Evolutionary conservation across 192 early-diverging fungal genomes (phyloP).

Genomic region (Neocallimastix lanati): DNA sequence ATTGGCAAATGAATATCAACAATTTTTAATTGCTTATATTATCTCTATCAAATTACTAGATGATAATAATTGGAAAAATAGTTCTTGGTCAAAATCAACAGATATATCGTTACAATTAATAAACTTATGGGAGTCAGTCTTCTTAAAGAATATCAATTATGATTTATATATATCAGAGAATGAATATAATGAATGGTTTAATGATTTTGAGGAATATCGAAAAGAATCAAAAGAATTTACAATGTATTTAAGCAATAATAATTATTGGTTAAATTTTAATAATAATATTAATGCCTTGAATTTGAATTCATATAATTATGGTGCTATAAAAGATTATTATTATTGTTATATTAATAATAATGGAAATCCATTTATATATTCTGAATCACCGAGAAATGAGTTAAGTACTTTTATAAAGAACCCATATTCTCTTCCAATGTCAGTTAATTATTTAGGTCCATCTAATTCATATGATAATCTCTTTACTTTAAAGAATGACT

Average conservation of each 20-base stretch:
- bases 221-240: neutral
- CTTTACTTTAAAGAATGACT: neutral
- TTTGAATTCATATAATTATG: neutral
- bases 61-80: neutral
- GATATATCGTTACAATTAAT: neutral
- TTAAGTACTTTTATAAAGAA: neutral
- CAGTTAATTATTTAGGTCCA: neutral
- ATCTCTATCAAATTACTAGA: neutral
- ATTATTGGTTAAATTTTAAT: neutral
- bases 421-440: neutral
- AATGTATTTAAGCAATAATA: neutral
- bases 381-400: neutral
- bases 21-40: neutral
- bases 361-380: neutral
- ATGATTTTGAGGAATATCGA: neutral
- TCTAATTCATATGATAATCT: neutral
- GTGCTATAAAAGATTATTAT: neutral
- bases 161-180: neutral
- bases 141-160: neutral
- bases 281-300: neutral
- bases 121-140: neutral
- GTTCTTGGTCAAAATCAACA: neutral
- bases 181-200: neutral
- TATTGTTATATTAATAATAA: neutral
- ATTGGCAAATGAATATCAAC: neutral